Evolutionary conservation across 371 early-diverging fungal genomes (phyloP).

Genomic region (Syncephalastrum sp.): DNA sequence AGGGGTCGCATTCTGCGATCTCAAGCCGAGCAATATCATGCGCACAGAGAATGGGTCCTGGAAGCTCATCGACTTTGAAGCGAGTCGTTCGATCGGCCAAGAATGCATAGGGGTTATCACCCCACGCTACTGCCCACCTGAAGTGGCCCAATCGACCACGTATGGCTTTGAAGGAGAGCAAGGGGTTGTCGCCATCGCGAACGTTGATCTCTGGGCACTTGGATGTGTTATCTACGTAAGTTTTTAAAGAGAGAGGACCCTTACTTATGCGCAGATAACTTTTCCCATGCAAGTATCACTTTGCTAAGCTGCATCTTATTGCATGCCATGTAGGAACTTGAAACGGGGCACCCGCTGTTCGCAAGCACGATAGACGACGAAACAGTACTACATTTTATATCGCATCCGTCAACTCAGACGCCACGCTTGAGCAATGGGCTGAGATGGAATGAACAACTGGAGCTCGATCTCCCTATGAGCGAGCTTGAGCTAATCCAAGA

Average conservation of each 20-base stretch:
- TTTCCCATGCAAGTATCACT: background rate
- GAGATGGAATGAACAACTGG: constrained; percentile 46
- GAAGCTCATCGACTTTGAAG: constrained; percentile 49
- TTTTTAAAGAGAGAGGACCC: background rate
- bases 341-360: constrained; percentile 43
- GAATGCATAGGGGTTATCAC: constrained; percentile 26
- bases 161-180: constrained; percentile 49
- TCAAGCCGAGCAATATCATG: constrained; percentile 44
- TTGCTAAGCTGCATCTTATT: background rate
- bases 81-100: constrained; percentile 40
- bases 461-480: constrained; percentile 42
- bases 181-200: constrained; percentile 47
- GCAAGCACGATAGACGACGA: constrained; percentile 43
- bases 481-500: constrained; percentile 32
- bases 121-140: constrained; percentile 36
- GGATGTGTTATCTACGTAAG: constrained; percentile 47
- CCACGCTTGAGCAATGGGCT: constrained; percentile 46
- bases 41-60: constrained; percentile 19
- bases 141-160: constrained; percentile 48
- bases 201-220: constrained; percentile 49
- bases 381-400: constrained; percentile 48
- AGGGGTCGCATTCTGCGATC: constrained; percentile 30
- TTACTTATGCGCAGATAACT: no score
- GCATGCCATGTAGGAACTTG: constrained; percentile 30
- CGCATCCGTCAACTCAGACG: constrained; percentile 48